Conservation (phyloP, 1,139 yeast species). For the Nakaseomyces glabratus region DNA sequence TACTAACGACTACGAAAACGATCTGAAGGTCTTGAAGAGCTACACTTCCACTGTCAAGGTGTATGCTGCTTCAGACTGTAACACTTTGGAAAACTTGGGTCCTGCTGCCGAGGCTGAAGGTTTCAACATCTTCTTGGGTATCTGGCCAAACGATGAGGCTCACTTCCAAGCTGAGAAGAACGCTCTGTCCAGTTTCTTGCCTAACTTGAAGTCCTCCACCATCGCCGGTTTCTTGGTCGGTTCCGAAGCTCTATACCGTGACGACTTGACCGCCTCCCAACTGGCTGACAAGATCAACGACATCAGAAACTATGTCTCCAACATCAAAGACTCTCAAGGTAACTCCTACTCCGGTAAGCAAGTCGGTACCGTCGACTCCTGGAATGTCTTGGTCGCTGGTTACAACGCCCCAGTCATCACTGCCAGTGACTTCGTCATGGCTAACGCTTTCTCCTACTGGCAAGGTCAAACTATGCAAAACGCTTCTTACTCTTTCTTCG, state of each 20-base stretch:
- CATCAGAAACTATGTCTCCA: conserved; percentile 47
- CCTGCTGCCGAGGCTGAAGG: conserved; percentile 78
- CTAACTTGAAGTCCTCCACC: conserved; percentile 56
- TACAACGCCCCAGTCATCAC: conserved; percentile 57
- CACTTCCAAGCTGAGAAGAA: conserved; percentile 62
- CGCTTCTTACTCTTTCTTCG: conserved; percentile 83
- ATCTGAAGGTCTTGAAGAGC: conserved; percentile 46
- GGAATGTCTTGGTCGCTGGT: conserved; percentile 86
- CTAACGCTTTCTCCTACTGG: conserved; percentile 97
- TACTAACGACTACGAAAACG: conserved; percentile 55
- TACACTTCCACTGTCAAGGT: conserved; percentile 63
- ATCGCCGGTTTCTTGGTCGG: conserved; percentile 76
- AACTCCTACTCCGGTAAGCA: conserved; percentile 59
- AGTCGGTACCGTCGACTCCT: conserved; percentile 92
- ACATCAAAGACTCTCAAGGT: conserved; percentile 72
- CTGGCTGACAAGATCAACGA: conserved; percentile 56
- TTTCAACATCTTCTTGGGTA: conserved; percentile 66
- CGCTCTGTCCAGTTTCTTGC: conserved; percentile 62
- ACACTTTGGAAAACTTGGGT: conserved; percentile 70
- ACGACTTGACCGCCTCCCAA: conserved; percentile 59
- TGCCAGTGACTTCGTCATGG: conserved; percentile 76
- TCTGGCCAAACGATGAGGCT: conserved; percentile 81
- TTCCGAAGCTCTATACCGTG: conserved; percentile 86
- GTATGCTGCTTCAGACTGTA: conserved; percentile 81
- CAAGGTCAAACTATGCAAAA: conserved; percentile 83